A percentile compares a stretch with the other conserved stretches of the same genome.
Evolutionary conservation across 768 basidiomycete genomes (phyloP).

Genomic region (Russula abietina): DNA sequence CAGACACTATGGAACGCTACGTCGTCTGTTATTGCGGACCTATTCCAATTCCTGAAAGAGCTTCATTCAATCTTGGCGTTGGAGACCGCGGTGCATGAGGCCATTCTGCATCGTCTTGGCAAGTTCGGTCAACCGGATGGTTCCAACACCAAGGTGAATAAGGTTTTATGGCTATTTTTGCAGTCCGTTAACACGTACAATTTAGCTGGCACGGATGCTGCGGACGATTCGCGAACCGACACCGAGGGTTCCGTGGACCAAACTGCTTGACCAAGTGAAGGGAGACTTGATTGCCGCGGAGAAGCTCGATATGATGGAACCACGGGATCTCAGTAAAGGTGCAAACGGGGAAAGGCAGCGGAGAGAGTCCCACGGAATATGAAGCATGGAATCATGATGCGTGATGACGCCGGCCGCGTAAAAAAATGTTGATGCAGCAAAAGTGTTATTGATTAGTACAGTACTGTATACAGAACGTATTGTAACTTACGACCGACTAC

Average conservation of each 20-base stretch:
- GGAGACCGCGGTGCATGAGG: slow-evolving; percentile 46
- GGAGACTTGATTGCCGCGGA: slow-evolving; percentile 65
- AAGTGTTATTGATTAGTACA: background rate
- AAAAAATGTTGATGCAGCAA: background rate
- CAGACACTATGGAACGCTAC: slow-evolving; percentile 52
- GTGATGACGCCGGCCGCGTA: background rate
- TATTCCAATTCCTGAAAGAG: slow-evolving; percentile 57
- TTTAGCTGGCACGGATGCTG: slow-evolving; percentile 53
- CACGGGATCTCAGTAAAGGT: slow-evolving; percentile 4
- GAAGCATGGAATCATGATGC: background rate
- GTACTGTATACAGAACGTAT: too few relatives aligned
- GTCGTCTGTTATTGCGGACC: slow-evolving; percentile 56
- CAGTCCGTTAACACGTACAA: slow-evolving; percentile 6
- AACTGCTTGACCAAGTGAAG: slow-evolving; percentile 50
- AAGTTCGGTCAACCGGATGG: slow-evolving; percentile 42
- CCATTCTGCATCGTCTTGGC: slow-evolving; percentile 46
- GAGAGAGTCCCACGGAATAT: slow-evolving; percentile 10
- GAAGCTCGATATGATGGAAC: slow-evolving; percentile 53
- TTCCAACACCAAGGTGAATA: slow-evolving; percentile 13
- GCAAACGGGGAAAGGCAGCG: slow-evolving; percentile 8
- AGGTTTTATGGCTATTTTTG: background rate
- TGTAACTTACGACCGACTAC: too few relatives aligned
- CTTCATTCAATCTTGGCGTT: slow-evolving; percentile 48
- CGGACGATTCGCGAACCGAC: slow-evolving; percentile 47
- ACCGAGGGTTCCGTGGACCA: slow-evolving; percentile 39